Evolutionary conservation across 2,329 filamentous ascomycete species (phyloP).

Genomic region (Penicillium sp.): DNA sequence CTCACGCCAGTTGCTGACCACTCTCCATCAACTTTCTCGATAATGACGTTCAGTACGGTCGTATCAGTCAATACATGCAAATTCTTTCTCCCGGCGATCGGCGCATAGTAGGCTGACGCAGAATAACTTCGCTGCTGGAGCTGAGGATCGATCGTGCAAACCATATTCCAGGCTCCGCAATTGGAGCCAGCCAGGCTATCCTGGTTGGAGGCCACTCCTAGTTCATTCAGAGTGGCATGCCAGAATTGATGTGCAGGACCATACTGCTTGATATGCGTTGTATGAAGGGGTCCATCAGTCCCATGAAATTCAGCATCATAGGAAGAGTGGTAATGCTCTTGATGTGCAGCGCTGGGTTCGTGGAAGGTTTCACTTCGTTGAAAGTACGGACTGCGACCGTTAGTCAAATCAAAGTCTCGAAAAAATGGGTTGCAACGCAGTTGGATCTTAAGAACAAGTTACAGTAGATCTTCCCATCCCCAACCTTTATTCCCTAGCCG

Average conservation of each 20-base stretch:
- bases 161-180: constrained; percentile 45
- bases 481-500: constrained; percentile 36
- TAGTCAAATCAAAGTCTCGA: not conserved
- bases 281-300: constrained; percentile 42
- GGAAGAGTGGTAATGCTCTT: constrained; percentile 30
- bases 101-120: constrained; percentile 47
- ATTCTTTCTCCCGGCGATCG: constrained; percentile 46
- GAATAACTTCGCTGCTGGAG: constrained; percentile 47
- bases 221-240: constrained; percentile 46
- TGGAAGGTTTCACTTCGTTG: constrained; percentile 54
- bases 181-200: constrained; percentile 48
- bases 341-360: constrained; percentile 31
- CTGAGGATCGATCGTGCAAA: constrained; percentile 34
- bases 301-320: constrained; percentile 29
- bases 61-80: constrained; percentile 54
- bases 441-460: not conserved
- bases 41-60: constrained; percentile 51
- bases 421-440: not conserved
- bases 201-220: constrained; percentile 44
- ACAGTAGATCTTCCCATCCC: constrained; percentile 33
- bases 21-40: constrained; percentile 41
- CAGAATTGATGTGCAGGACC: constrained; percentile 50
- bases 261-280: constrained; percentile 26
- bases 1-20: constrained; percentile 46
- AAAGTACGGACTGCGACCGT: constrained; percentile 54